Evolutionary conservation across 1,284 basidiomycete genomes (phyloP).

Genomic region (Thecaphora frezii): DNA sequence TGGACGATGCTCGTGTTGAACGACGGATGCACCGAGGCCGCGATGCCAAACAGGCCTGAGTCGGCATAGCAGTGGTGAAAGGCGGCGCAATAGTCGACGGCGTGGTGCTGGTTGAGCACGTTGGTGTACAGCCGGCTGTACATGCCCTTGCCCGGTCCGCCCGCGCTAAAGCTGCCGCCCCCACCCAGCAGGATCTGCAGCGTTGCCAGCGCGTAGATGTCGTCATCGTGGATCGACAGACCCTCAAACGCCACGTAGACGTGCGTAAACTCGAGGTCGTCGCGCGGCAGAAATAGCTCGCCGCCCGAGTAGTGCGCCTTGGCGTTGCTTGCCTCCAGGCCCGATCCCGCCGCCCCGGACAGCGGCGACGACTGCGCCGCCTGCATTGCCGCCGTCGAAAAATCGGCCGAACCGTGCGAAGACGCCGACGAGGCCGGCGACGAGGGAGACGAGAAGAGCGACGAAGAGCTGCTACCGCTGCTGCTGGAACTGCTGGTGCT

Average conservation of each 20-base stretch:
- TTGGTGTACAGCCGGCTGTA: conserved; percentile 96
- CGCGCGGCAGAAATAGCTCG: conserved; percentile 66
- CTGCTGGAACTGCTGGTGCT: conserved; percentile 9
- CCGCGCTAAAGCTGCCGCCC: conserved; percentile 91
- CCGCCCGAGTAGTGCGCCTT: conserved; percentile 83
- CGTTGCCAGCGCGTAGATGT: conserved; percentile 90
- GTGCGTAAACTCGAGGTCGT: conserved; percentile 81
- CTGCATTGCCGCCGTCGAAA: conserved; percentile 26
- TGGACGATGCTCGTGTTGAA: conserved; percentile 72
- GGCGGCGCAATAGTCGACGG: conserved; percentile 93
- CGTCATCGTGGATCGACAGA: conserved; percentile 85
- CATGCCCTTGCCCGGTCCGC: conserved; percentile 98
- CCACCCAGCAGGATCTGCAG: conserved; percentile 94
- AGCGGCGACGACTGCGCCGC: conserved; percentile 14
- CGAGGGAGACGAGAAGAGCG: conserved; percentile 13
- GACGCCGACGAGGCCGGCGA: conserved; percentile 56
- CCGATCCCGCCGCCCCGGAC: conserved; percentile 29
- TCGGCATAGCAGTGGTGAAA: conserved; percentile 98
- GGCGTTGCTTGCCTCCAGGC: conserved; percentile 59
- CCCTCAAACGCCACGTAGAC: conserved; percentile 92
- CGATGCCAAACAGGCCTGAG: conserved; percentile 89
- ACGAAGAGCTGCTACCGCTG: conserved; percentile 1
- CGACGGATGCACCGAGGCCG: conserved; percentile 79
- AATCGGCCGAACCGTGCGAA: conserved; percentile 63
- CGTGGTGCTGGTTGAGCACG: conserved; percentile 90